Evolutionary conservation across 1,284 basidiomycete species (phyloP).

Genomic region (Rhodotorula glutinis): DNA sequence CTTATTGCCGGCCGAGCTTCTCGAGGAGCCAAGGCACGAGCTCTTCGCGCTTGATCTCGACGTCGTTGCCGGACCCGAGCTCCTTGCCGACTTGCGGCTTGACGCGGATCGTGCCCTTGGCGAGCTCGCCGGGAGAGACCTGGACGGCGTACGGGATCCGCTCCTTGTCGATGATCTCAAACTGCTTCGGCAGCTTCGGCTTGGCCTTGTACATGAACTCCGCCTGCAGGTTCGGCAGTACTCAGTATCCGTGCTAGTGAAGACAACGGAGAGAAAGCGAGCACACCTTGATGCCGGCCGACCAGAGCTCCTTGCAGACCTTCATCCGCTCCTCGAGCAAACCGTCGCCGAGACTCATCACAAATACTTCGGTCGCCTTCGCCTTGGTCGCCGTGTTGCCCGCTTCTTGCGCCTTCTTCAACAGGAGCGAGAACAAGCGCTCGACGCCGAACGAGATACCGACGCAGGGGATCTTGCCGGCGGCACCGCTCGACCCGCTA

Average conservation of each 20-base stretch:
- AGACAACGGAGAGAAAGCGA: neutral
- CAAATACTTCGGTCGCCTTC: conserved; percentile 92
- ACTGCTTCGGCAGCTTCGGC: conserved; percentile 81
- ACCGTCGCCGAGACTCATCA: conserved; percentile 89
- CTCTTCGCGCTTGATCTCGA: conserved; percentile 34
- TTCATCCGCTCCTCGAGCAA: conserved; percentile 79
- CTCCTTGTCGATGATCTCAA: conserved; percentile 86
- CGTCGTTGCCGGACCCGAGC: conserved; percentile 29
- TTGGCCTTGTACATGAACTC: conserved; percentile 93
- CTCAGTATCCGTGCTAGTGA: neutral
- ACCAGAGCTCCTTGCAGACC: conserved; percentile 77
- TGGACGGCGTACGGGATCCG: conserved; percentile 88
- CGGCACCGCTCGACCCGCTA: conserved; percentile 64
- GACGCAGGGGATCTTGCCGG: conserved; percentile 73
- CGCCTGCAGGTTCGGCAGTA: conserved; percentile 57
- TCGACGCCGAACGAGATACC: conserved; percentile 93
- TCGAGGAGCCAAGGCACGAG: conserved; percentile 33
- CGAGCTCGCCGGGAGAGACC: conserved; percentile 80
- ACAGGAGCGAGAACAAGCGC: conserved; percentile 89
- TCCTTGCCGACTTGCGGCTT: conserved; percentile 84
- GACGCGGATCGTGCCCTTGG: conserved; percentile 76
- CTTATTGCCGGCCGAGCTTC: conserved; percentile 24
- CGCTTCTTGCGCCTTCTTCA: conserved; percentile 72
- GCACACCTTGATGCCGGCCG: conserved; percentile 80
- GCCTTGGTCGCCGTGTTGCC: conserved; percentile 63